A percentile compares a stretch with the other conserved stretches of the same genome.
Evolutionary conservation across 2,329 filamentous ascomycete species (phyloP).

Genomic region (Fusarium sp.): DNA sequence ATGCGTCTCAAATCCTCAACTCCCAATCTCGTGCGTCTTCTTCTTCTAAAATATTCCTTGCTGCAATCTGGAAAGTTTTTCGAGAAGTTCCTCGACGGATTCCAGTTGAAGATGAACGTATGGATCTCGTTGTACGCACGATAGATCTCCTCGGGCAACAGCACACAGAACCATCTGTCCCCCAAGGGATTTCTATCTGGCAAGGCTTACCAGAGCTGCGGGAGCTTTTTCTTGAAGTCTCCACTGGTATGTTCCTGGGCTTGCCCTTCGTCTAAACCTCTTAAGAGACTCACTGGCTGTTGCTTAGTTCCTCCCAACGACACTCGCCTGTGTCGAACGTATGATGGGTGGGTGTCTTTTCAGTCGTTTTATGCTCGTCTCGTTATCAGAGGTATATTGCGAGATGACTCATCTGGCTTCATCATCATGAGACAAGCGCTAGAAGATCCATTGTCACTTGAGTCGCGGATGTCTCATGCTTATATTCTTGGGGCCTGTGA

Average conservation of each 20-base stretch:
- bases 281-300: background rate
- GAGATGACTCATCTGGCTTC: slow-evolving; percentile 47
- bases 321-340: background rate
- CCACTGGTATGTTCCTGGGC: background rate
- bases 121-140: background rate
- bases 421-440: slow-evolving; percentile 49
- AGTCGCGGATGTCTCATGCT: slow-evolving; percentile 32
- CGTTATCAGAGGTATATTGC: slow-evolving; percentile 31
- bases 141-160: background rate
- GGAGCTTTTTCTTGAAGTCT: background rate
- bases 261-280: background rate
- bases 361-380: slow-evolving; percentile 51
- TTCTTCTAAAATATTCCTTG: background rate
- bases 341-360: slow-evolving; percentile 46
- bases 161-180: background rate
- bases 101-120: background rate
- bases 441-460: slow-evolving; percentile 40
- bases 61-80: background rate
- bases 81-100: background rate
- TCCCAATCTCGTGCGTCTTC: background rate
- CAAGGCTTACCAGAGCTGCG: background rate
- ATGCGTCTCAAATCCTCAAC: background rate
- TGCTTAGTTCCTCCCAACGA: slow-evolving; percentile 10
- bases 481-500: slow-evolving; percentile 42
- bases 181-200: background rate